Evolutionary conservation across 129 eudicot genomes (phyloP).

Genomic region (Lonicera japonica): DNA sequence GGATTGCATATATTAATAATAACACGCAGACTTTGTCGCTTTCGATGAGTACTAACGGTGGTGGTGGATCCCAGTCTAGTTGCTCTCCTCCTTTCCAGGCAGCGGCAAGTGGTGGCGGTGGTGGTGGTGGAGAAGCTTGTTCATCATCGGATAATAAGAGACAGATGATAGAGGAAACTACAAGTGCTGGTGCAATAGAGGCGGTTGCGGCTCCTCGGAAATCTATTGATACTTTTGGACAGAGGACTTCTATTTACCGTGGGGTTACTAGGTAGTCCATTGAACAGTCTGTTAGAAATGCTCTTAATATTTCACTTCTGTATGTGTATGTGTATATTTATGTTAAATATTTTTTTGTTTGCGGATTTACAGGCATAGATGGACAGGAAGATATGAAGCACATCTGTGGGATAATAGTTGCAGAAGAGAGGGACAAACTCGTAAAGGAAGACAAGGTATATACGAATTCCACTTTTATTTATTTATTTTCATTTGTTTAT

Average conservation of each 20-base stretch:
- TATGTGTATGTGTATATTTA: no score
- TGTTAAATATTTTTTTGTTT: not conserved
- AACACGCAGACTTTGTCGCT: constrained; percentile 47
- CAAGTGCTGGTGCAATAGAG: constrained; percentile 35
- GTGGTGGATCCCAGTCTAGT: constrained; percentile 37
- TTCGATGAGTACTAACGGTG: constrained; percentile 70
- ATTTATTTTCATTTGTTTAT: not conserved
- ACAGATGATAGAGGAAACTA: constrained; percentile 35
- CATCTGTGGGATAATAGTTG: constrained; percentile 99
- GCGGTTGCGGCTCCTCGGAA: constrained; percentile 40
- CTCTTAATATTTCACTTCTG: not conserved
- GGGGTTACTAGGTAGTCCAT: constrained; percentile 98
- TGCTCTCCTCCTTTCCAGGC: constrained; percentile 7
- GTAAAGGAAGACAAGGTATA: constrained; percentile 93
- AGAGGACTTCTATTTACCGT: constrained; percentile 94
- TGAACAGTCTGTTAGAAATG: not conserved
- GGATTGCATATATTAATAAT: not conserved
- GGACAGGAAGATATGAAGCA: constrained; percentile 98
- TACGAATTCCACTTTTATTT: no score
- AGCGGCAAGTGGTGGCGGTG: constrained; percentile 21
- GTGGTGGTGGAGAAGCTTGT: constrained; percentile 35
- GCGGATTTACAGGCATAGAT: constrained; percentile 70
- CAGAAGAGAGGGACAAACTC: constrained; percentile 97
- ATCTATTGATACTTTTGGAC: constrained; percentile 84
- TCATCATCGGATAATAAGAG: constrained; percentile 37